phyloP scores from a whole-genome alignment of 768 basidiomycete species.

The Macrolepiota dolichaula region DNA sequence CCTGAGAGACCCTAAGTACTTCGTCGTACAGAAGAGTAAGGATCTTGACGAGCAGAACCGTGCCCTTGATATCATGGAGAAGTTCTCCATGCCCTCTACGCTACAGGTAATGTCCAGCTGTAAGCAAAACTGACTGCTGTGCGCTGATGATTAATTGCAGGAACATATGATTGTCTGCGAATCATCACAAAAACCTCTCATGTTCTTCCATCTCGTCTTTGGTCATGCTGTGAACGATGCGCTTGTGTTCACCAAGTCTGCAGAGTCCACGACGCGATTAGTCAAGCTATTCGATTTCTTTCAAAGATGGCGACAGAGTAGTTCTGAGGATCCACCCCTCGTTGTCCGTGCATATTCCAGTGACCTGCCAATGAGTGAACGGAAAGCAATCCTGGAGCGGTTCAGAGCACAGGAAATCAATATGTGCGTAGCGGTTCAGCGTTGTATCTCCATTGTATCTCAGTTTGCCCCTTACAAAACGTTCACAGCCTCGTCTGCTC shows the following conservation, averaged over 20 bases:
- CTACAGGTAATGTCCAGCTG: conserved; percentile 48
- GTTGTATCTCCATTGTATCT: too few relatives aligned
- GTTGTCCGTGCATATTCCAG: conserved; percentile 80
- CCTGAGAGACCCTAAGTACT: conserved; percentile 79
- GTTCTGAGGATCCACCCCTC: conserved; percentile 23
- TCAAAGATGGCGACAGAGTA: conserved; percentile 33
- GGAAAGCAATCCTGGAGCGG: conserved; percentile 72
- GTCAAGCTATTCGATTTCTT: conserved; percentile 82
- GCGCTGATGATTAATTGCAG: conserved; percentile 31
- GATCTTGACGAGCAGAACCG: conserved; percentile 29
- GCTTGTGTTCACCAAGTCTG: conserved; percentile 95
- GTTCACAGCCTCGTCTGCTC: conserved; percentile 83
- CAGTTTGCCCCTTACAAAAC: background rate
- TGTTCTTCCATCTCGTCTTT: conserved; percentile 85
- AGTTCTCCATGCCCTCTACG: conserved; percentile 77
- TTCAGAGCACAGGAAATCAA: conserved; percentile 82
- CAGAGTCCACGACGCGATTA: conserved; percentile 84
- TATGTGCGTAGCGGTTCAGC: conserved; percentile 48
- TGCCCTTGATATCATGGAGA: conserved; percentile 61
- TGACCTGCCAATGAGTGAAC: conserved; percentile 70
- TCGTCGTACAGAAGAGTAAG: conserved; percentile 67
- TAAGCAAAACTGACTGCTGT: background rate
- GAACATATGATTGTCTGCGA: conserved; percentile 87
- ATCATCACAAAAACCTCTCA: conserved; percentile 78
- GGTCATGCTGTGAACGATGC: conserved; percentile 58